phyloP scores from a whole-genome alignment of 208 protist genomes.

The Strigomonas oncopelti region DNA sequence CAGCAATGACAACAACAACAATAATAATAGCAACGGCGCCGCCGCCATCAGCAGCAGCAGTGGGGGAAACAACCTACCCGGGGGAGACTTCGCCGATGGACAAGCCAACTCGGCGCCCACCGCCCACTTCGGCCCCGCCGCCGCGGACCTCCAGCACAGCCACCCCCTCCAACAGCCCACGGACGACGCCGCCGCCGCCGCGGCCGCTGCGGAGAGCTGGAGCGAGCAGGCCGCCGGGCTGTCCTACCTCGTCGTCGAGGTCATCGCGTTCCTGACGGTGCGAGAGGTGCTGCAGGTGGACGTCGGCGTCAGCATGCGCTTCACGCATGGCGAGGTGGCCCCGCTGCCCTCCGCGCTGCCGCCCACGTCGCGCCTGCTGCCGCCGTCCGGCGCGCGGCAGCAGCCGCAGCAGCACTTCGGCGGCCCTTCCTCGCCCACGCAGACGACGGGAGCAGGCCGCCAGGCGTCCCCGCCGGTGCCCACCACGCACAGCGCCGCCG shows the following conservation, averaged over 20 bases:
- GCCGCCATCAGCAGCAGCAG: too few species aligned
- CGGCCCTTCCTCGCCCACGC: neutral
- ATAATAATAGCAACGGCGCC: neutral
- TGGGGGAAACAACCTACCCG: too few species aligned
- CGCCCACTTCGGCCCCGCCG: too few species aligned
- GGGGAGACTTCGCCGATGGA: too few species aligned
- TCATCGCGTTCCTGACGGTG: constrained; percentile 70
- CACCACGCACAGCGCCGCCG: too few species aligned
- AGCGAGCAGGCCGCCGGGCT: constrained; percentile 25
- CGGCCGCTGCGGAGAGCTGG: constrained; percentile 8
- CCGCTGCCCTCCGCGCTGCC: constrained; percentile 8
- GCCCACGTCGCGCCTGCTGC: neutral
- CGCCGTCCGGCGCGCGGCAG: neutral
- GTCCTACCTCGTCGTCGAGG: constrained; percentile 56
- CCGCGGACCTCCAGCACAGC: too few species aligned
- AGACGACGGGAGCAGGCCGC: neutral
- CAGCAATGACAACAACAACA: neutral
- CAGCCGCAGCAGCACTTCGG: neutral
- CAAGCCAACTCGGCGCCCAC: too few species aligned
- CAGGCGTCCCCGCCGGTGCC: too few species aligned
- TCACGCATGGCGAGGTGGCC: constrained; percentile 64
- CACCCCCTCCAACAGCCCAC: too few species aligned
- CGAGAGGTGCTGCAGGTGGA: constrained; percentile 48
- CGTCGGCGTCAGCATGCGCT: constrained; percentile 46
- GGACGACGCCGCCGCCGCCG: constrained; percentile 4